phyloP scores from a whole-genome alignment of 805 yeast genomes.

The Ogataea ganodermae region DNA sequence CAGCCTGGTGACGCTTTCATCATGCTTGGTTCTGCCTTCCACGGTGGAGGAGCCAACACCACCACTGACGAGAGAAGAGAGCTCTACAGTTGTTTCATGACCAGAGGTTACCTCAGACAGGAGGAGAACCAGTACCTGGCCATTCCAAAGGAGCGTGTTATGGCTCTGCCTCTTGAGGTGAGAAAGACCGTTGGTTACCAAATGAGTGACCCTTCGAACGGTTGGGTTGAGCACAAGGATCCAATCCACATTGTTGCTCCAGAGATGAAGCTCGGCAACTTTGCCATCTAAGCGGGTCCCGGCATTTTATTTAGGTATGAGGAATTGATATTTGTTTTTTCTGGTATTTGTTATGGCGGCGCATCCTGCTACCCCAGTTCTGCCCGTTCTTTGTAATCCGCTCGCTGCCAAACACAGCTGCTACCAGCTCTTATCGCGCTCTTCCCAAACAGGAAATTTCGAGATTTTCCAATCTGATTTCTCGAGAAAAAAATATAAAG shows the following conservation, averaged over 20 bases:
- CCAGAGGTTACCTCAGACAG: slow-evolving; percentile 8
- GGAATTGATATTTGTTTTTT: not conserved
- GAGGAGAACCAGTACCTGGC: slow-evolving; percentile 10
- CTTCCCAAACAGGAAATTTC: not conserved
- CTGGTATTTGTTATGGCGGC: no score
- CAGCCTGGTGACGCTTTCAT: slow-evolving; percentile 6
- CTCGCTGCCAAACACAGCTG: no score
- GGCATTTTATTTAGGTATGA: not conserved
- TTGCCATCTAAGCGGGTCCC: slow-evolving; percentile 22
- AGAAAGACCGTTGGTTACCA: slow-evolving; percentile 8
- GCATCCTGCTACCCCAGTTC: no score
- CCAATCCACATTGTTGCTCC: slow-evolving; percentile 5
- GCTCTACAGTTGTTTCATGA: slow-evolving; percentile 8
- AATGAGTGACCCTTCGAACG: slow-evolving; percentile 8
- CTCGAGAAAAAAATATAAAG: not conserved
- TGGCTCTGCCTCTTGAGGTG: slow-evolving; percentile 2
- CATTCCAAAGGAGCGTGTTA: slow-evolving; percentile 3
- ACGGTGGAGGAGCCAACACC: slow-evolving; percentile 9
- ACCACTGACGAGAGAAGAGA: slow-evolving; percentile 2
- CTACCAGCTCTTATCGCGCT: not conserved
- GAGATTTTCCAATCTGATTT: not conserved
- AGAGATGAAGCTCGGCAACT: not conserved
- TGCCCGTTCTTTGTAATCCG: no score
- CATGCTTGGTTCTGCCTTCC: slow-evolving; percentile 6
- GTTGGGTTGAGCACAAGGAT: slow-evolving; percentile 12